A percentile compares a stretch with the other conserved stretches of the same genome.
Evolutionary conservation across 768 basidiomycete genomes (phyloP).

Genomic region (Boletellus ananiceps): DNA sequence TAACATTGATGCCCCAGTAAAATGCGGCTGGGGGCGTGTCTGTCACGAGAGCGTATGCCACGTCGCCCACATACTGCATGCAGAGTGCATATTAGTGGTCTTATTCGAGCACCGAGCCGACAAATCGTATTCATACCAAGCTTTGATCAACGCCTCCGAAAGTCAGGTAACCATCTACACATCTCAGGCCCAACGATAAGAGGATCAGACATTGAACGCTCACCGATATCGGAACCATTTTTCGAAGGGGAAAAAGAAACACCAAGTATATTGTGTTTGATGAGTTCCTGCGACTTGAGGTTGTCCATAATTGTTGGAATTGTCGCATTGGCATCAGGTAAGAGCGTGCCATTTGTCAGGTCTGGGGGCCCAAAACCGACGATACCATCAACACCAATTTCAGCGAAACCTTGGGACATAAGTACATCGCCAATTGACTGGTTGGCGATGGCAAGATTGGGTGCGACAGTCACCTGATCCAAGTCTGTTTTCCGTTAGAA

Average conservation of each 20-base stretch:
- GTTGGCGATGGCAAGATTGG: neutral
- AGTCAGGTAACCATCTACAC: neutral
- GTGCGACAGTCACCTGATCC: conserved; percentile 15
- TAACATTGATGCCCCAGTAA: neutral
- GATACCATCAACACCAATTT: neutral
- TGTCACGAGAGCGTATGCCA: neutral
- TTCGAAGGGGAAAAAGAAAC: neutral
- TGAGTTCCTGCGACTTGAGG: neutral
- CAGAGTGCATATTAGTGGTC: neutral
- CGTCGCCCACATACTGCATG: neutral
- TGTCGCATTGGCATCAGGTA: neutral
- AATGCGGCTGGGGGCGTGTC: neutral
- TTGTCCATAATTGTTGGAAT: neutral
- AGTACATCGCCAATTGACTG: neutral
- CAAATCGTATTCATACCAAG: neutral
- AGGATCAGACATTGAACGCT: neutral
- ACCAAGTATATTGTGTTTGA: neutral
- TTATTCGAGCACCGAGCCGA: neutral
- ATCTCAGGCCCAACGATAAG: neutral
- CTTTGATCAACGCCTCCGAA: neutral
- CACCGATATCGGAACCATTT: neutral
- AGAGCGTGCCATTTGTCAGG: neutral
- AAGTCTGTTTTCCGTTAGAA: conserved; percentile 2
- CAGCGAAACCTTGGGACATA: neutral
- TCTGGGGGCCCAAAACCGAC: neutral